phyloP scores from a whole-genome alignment of 345 rosid species.

The Euclidium syriacum region DNA sequence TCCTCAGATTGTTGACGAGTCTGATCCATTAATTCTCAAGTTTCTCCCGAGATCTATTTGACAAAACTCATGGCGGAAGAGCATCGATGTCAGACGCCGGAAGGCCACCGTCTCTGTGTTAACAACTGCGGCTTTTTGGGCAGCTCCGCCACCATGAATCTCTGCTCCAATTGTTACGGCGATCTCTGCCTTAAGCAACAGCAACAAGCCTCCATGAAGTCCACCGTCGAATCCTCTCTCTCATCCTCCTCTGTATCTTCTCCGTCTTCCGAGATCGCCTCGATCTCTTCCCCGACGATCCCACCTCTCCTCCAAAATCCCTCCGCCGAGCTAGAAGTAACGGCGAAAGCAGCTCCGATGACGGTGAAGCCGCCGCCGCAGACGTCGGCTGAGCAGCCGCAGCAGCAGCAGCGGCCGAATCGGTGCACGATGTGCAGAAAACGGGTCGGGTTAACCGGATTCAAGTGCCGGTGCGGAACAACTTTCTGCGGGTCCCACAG shows the following conservation, averaged over 20 bases:
- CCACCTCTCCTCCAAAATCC: constrained; percentile 22
- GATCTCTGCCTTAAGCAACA: constrained; percentile 40
- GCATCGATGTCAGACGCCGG: constrained; percentile 52
- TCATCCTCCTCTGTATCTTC: constrained; percentile 24
- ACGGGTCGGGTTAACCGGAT: constrained; percentile 49
- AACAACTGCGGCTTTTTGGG: constrained; percentile 58
- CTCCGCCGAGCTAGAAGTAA: not conserved
- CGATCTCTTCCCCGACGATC: constrained; percentile 30
- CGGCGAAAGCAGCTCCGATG: not conserved
- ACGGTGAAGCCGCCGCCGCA: constrained; percentile 1
- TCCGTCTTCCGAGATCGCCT: constrained; percentile 29
- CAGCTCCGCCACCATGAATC: constrained; percentile 49
- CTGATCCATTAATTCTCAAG: not conserved
- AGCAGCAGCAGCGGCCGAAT: constrained; percentile 29
- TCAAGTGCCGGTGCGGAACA: constrained; percentile 46
- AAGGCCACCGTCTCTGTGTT: constrained; percentile 47
- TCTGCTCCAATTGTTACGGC: constrained; percentile 48
- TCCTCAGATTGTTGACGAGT: constrained; percentile 16
- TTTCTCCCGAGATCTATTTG: not conserved
- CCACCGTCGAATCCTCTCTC: constrained; percentile 41
- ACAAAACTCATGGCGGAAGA: constrained; percentile 45
- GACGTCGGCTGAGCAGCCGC: constrained; percentile 7
- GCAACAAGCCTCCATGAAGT: constrained; percentile 33
- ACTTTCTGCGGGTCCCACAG: constrained; percentile 42
- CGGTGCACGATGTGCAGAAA: constrained; percentile 46